Evolutionary conservation across 495 filamentous ascomycete genomes (phyloP), one percentile per base, ranked within the genome.

Genomic region (Choiromyces venosus): DNA sequence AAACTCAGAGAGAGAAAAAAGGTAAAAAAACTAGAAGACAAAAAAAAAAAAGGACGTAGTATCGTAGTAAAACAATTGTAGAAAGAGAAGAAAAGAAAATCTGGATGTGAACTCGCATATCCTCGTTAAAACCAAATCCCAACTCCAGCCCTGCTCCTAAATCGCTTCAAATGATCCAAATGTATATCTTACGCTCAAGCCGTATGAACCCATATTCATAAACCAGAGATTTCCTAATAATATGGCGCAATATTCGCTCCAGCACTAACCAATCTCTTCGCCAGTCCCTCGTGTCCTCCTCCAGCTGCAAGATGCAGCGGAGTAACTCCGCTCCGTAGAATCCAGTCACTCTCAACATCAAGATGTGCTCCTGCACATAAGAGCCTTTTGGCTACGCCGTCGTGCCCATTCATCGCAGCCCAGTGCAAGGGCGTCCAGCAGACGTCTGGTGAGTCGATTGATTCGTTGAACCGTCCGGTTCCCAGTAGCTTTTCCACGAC

Each of bases 321-420:
- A 29, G 66, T 75, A 12, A 7, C 66, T 33, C 33, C 21, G 16
- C 37, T 37, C 52, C 52, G 52, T 7, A 61, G 6, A 61, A 61
- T 61, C 52, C 52, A 61, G 1, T 37, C 25, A 61, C 71, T 67
- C 19, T 35, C 39, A 10, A 36, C 38, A 19, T 69, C 18, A n/a
- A 79, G 67, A 37, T 69, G 46, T 42, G 77, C 77, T 3, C 71
- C 68, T 10, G 52, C 37, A 3, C 46, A 68, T 19, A 78, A 42
- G 9, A 77, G 37, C 8, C 72, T 35, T 21, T 56, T 71, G 16
- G 68, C 69, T 10, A 56, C 46, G 12, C 37, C 39, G 8, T 65
- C 67, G 10, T 74, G 71, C 1, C 69, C 68, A 33, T 72, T 61
- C 5, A 68, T 38, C 25, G 56, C 67, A 33, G 73, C 73, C 35